phyloP scores from a whole-genome alignment of 2,329 filamentous ascomycete genomes.

The Lachnellula arida region DNA sequence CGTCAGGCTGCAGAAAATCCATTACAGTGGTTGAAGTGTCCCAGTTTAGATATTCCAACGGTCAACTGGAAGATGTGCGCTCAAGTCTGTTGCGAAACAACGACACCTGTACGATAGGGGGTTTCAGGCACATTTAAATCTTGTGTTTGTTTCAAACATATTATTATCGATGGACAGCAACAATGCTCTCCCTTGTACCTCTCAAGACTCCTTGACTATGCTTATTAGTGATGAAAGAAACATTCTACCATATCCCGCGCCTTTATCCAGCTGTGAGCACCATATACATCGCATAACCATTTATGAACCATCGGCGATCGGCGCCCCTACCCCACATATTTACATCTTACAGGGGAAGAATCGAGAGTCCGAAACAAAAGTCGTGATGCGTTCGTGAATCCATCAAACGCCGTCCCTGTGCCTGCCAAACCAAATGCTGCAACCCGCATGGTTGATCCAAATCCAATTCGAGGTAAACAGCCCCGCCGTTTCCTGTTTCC shows the following conservation, averaged over 20 bases:
- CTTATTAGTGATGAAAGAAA: conserved; percentile 10
- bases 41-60: not conserved
- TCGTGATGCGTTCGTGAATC: conserved; percentile 11
- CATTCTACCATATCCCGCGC: not conserved
- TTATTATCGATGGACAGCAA: not conserved
- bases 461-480: conserved; percentile 13
- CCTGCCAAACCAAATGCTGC: conserved; percentile 18
- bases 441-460: conserved; percentile 18
- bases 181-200: not conserved
- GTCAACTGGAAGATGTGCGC: not conserved
- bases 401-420: conserved; percentile 10
- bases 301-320: not conserved
- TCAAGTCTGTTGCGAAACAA: not conserved
- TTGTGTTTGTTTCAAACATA: conserved; percentile 1
- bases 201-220: conserved; percentile 16
- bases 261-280: not conserved
- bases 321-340: not conserved
- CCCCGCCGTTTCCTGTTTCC: not conserved
- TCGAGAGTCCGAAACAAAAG: conserved; percentile 2
- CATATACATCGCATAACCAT: conserved; percentile 8
- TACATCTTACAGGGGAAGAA: not conserved
- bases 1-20: not conserved
- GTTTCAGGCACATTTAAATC: not conserved
- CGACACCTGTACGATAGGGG: not conserved
- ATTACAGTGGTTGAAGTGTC: not conserved